Base-by-base conservation (phyloP, 2,329 filamentous ascomycete genomes). In the Fusarium pseudonygamai region DNA sequence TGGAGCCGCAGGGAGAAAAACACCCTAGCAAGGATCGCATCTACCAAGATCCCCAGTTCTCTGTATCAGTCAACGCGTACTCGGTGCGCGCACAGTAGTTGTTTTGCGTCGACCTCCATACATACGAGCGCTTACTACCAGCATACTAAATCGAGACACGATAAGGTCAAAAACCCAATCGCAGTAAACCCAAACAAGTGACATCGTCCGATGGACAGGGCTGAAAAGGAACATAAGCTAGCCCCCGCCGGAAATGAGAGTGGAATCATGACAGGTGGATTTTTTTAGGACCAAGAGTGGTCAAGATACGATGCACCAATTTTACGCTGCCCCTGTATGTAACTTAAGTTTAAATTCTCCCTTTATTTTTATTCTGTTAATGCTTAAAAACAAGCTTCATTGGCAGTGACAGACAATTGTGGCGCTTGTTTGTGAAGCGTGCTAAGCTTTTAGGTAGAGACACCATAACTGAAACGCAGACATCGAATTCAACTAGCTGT, bases 361-460 rank as follows among this genome's bases (percentile, higher is more conserved):
- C 30, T 37, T 28, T 7, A 28, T 20, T 5, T 49, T 46, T 26
- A 42, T 15, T 26, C 10, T 37, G 6, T 64, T 55, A 69, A 43
- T 64, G 66, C 34, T 70, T 69, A 69, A 69, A 71, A 71, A 69
- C 34, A 71, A 72, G 69, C 69, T 71, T 71, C 39, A 64, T 47
- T 69, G 40, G n/a, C 18, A 67, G 53, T 61, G 63, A 53, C 53
- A 67, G 11, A 15, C 30, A 53, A 53, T 37, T 47, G 22, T 47
- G 64, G 53, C 6, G 20, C 53, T 24, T 50, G 46, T 24, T 32
- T 24, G 16, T 43, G 26, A 36, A 58, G 18, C 30, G 15, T 6
- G 24, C n/a, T 47, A 36, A 43, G 7, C 7, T 15, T 13, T 36
- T n/a, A 5, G 22, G 24, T n/a, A 10, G 3, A 6, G 4, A 5